Base-by-base conservation (phyloP, 192 early-diverging fungal species). In the Umbelopsis sp. region DNA sequence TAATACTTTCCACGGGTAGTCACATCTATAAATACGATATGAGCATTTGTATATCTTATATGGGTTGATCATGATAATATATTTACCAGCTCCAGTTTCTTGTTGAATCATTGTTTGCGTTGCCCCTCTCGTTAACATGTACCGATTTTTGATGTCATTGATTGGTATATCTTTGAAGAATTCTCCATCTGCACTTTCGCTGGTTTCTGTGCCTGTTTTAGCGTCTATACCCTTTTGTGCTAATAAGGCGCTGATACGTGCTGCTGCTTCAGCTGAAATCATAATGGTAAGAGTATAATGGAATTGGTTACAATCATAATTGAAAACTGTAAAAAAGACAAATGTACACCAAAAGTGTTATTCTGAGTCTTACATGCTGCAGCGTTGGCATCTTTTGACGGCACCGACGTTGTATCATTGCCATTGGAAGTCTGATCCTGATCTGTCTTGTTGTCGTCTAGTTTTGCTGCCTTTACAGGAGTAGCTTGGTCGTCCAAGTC, bases 1-100 rank as follows among this genome's bases (percentile, higher is more conserved):
- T 94, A 96, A 79, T 92, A 92, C 65, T 90, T 90, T 75, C 94
- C 95, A 44, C 90, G 80, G n/a, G 94, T 95, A 3, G 89, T 90
- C 21, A 96, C 85, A 73, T 90, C 90, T 77, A 67, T 25, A 20
- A 34, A 26, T 25, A 49, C 16, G 11, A 12, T 12, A 70, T 70
- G 8, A 34, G 14, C 21, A 59, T 31, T 12, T 11, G 4, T 0
- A 45, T 47, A 5, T 44, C 9, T 34, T 25, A 50, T 36, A n/a
- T 16, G 4, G 1, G 36, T 4, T 14, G 47, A 36, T 21, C 14
- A 10, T 36, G 14, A 21, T 72, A 69, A 34, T 4, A 17, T 6
- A 16, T 14, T 34, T 77, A 90, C 85, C 89, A 6, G 91, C 92
- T 29, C 87, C 91, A 21, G 94, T 93, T 31, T 92, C 91, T 29